Base-by-base conservation (phyloP, 768 basidiomycete species). In the Serpula lacrymans region DNA sequence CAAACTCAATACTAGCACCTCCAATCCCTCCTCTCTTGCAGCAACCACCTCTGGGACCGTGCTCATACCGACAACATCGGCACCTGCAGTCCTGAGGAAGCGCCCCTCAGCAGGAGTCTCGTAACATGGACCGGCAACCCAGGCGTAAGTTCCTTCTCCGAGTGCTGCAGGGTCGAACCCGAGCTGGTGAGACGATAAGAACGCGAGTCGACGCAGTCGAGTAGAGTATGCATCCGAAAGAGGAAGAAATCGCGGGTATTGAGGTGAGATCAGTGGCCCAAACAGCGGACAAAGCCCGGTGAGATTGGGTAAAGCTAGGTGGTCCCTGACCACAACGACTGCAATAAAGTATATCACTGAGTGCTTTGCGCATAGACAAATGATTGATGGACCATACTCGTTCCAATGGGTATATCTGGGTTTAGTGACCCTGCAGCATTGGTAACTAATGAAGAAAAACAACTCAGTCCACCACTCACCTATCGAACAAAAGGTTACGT, bases 51-150 rank as follows among this genome's bases (percentile, higher is more conserved):
- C 91, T 0, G 90, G 91, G 12, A 93, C 77, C 1, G 92, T 94
- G 50, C 87, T 90, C 91, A 94, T 94, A 2, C 91, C 91, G 2
- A 93, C 91, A n/a, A 92, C 85, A 51, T 90, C 88, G 1, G 84
- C 91, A 3, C 91, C 91, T 0, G 78, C 80, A 6, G 65, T 62
- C 12, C 84, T 67, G 28, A 94, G 65, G 63, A 92, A 81, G 34
- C 82, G 70, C 23, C 89, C 91, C 51, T 95, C 91, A 0, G 88
- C 90, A 2, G 85, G 80, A 1, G 87, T 88, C 64, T 94, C 91
- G 55, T 94, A 94, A 6, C 88, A 87, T 11, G 92, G 91, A 0
- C 92, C 91, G 22, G 80, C 75, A 33, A 94, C 91, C 87, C 88
- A 94, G 1, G 89, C 89, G 50, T 94, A 94, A 2, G 76, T 79